Evolutionary conservation across 2,329 filamentous ascomycete species (phyloP).

Genomic region (Rhynchosporium agropyri): DNA sequence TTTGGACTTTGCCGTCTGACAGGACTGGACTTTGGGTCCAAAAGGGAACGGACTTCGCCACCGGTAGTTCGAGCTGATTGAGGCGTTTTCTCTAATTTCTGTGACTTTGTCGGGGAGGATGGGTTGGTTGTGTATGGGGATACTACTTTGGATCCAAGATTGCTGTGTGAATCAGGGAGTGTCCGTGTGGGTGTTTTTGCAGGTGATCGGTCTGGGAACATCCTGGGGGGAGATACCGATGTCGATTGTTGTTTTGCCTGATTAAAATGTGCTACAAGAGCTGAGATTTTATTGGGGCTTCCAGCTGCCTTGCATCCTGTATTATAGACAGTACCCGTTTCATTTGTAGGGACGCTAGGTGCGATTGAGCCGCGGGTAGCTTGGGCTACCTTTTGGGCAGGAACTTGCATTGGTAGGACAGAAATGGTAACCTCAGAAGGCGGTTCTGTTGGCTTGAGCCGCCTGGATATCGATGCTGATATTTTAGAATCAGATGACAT

Average conservation of each 20-base stretch:
- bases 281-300: slow-evolving; percentile 36
- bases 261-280: slow-evolving; percentile 39
- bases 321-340: not conserved
- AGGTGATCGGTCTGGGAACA: slow-evolving; percentile 17
- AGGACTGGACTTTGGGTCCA: slow-evolving; percentile 15
- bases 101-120: slow-evolving; percentile 36
- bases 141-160: slow-evolving; percentile 27
- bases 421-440: not conserved
- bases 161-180: not conserved
- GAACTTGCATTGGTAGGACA: not conserved
- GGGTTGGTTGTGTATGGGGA: slow-evolving; percentile 39
- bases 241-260: not conserved
- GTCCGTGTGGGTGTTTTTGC: slow-evolving; percentile 25
- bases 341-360: not conserved
- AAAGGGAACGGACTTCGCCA: slow-evolving; percentile 1
- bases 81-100: slow-evolving; percentile 33
- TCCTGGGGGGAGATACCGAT: not conserved
- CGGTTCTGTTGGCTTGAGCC: not conserved
- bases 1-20: slow-evolving; percentile 14
- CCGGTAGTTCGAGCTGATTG: slow-evolving; percentile 18
- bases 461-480: not conserved
- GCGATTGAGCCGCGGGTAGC: not conserved
- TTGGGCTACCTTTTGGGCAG: not conserved
- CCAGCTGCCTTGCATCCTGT: slow-evolving; percentile 3
- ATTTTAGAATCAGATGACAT: not conserved